Percentiles rank a stretch among this genome's conserved stretches.
phyloP scores from a whole-genome alignment of 306 rosid genomes.

The Ochetophila trinervis region DNA sequence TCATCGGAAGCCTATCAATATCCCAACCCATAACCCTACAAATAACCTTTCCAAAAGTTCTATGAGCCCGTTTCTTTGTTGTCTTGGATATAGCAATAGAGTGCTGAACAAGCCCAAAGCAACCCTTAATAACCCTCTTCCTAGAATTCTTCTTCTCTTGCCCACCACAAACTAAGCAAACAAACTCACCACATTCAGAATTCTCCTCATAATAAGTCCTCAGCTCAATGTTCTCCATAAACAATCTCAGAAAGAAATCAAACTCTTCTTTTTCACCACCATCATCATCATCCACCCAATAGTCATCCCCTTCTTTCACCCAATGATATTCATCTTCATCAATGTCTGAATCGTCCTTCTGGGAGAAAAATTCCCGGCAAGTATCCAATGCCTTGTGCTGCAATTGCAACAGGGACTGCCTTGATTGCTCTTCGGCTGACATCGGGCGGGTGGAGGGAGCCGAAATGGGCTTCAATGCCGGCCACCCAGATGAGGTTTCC shows the following conservation, averaged over 20 bases:
- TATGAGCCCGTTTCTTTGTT: constrained; percentile 48
- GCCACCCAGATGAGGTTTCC: constrained; percentile 37
- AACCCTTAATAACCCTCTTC: constrained; percentile 49
- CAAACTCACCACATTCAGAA: constrained; percentile 46
- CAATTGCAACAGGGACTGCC: constrained; percentile 29
- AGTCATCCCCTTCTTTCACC: constrained; percentile 7
- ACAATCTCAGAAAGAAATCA: constrained; percentile 41
- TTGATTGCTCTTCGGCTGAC: constrained; percentile 30
- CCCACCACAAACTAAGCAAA: constrained; percentile 70
- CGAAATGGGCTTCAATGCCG: constrained; percentile 23
- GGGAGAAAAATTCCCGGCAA: constrained; percentile 40
- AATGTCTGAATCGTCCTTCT: constrained; percentile 25
- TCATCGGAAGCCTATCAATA: constrained; percentile 44
- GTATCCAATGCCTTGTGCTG: constrained; percentile 43
- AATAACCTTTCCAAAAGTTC: constrained; percentile 55
- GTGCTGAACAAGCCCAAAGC: constrained; percentile 58
- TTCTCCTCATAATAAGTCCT: constrained; percentile 55
- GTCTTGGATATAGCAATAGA: constrained; percentile 39
- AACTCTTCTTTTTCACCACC: constrained; percentile 28
- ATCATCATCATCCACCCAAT: neutral
- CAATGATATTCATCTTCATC: constrained; percentile 22
- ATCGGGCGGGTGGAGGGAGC: constrained; percentile 10
- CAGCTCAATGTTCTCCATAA: constrained; percentile 44
- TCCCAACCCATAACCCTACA: constrained; percentile 72
- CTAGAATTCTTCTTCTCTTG: constrained; percentile 43